Evolutionary conservation across 306 rosid genomes (phyloP), one percentile per base, ranked within the genome.

Genomic region (Quercus bicolor): DNA sequence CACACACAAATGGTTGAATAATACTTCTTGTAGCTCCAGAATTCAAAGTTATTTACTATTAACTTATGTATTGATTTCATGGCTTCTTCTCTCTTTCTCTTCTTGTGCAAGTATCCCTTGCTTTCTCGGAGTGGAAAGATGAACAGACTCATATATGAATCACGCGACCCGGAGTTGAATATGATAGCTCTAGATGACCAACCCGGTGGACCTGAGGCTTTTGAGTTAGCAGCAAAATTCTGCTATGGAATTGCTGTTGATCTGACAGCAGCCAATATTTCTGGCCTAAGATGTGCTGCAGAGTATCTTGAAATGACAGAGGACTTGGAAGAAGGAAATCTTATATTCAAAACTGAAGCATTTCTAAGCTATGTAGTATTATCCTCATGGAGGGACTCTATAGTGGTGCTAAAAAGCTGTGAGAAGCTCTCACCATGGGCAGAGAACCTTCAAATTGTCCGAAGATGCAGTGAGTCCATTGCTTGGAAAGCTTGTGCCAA

Each of bases 401-500:
- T 96, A 48, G 88, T 90, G 3, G 99, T 93, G 64, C 84, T 93
- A 86, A 96, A 96, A 82, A 96, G 94, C 84, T 93, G 97, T 37
- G 97, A 96, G 85, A 93, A 93, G 85, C 91, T 96, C 73, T 91
- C 98, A 0, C 99, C 99, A 0, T 96, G 99, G 99, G 93, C 99
- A 0, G 99, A 96, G 68, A 96, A 93, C 66, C 96, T 96, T 40
- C 99, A 96, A 79, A 96, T 96, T 19, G 98, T 96, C 29, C 83
- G 98, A 24, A 69, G 99, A 77, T 96, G 98, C 87, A 91, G 98
- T 7, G 99, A 96, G 84, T 96, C 99, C 31, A 96, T 96, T 23
- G 98, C 99, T 40, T 96, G 98, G 98, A 96, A 96, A 73, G 98
- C 99, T 48, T 96, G 99, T 80, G 97, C 99, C 3, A 96, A 93